A percentile compares a stretch with the other conserved stretches of the same genome.
These are phyloP conservation scores for Tolypocladium guangdongense DNA, from an alignment of 2,329 filamentous ascomycete species.

Conservation along the genomic window DNA sequence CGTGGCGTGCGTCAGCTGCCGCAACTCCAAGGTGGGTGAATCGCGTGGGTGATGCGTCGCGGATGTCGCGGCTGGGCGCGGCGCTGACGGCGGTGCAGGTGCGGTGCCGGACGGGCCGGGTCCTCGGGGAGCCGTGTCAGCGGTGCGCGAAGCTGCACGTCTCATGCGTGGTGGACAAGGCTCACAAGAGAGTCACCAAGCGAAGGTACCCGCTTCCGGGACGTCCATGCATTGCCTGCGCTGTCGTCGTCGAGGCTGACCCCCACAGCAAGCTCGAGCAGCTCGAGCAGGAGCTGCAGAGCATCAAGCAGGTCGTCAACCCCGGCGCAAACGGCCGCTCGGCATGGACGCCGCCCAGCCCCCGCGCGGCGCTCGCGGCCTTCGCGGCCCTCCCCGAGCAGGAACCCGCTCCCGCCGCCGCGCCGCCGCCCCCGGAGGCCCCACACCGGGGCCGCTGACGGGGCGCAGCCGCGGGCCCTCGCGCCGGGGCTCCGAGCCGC, in stretches of 20 bases:
- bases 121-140: slow-evolving; percentile 29
- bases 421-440: slow-evolving; percentile 4
- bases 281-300: slow-evolving; percentile 42
- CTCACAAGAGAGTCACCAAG: slow-evolving; percentile 34
- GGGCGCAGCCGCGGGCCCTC: slow-evolving; percentile 3
- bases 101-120: slow-evolving; percentile 29
- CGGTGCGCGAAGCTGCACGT: slow-evolving; percentile 33
- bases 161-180: slow-evolving; percentile 34
- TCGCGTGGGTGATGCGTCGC: too few species aligned
- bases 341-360: slow-evolving; percentile 17
- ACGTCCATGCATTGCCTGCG: background rate
- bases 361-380: slow-evolving; percentile 13
- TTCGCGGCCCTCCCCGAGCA: slow-evolving; percentile 12
- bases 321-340: slow-evolving; percentile 10
- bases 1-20: slow-evolving; percentile 27
- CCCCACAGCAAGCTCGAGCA: slow-evolving; percentile 40
- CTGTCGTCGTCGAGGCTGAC: background rate
- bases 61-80: too few species aligned
- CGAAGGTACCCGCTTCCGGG: slow-evolving; percentile 22
- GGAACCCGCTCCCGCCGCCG: slow-evolving; percentile 4
- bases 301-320: slow-evolving; percentile 40
- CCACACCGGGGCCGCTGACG: slow-evolving; percentile 16
- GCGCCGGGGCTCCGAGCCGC: slow-evolving; percentile 8
- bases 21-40: slow-evolving; percentile 26
- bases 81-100: slow-evolving; percentile 19